Conservation (phyloP, 371 early-diverging fungal species). For the Rhizomucor pusillus region DNA sequence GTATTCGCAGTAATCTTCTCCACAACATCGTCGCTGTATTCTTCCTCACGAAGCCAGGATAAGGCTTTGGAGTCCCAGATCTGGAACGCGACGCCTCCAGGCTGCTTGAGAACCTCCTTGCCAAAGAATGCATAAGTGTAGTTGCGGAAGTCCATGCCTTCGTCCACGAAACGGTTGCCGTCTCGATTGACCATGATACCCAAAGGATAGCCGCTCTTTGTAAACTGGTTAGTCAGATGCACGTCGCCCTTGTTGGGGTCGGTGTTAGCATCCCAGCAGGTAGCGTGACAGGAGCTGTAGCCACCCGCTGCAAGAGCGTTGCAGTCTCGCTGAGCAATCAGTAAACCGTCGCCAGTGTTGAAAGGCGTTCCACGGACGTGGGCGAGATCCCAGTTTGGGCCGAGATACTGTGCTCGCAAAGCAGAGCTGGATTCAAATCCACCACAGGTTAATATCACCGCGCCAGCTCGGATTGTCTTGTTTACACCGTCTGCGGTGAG, state of each 20-base stretch:
- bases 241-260: conserved; percentile 11
- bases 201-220: conserved; percentile 18
- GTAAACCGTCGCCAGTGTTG: conserved; percentile 18
- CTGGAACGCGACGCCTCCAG: conserved; percentile 12
- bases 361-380: conserved; percentile 21
- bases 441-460: conserved; percentile 16
- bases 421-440: conserved; percentile 16
- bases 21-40: conserved; percentile 17
- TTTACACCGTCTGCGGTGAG: not conserved
- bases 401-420: conserved; percentile 22
- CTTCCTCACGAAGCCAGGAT: conserved; percentile 13
- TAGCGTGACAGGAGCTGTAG: conserved; percentile 15
- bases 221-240: conserved; percentile 16
- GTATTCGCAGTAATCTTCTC: conserved; percentile 15
- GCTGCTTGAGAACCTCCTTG: conserved; percentile 17
- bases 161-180: conserved; percentile 19
- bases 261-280: conserved; percentile 24
- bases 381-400: conserved; percentile 17
- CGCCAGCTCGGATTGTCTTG: not conserved
- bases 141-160: conserved; percentile 21
- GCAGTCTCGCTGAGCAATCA: conserved; percentile 16
- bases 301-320: conserved; percentile 12
- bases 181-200: conserved; percentile 18
- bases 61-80: conserved; percentile 11
- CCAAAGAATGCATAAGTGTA: conserved; percentile 24